Conservation (phyloP, 495 filamentous ascomycete genomes). For the Lasiosphaeria ovina region DNA sequence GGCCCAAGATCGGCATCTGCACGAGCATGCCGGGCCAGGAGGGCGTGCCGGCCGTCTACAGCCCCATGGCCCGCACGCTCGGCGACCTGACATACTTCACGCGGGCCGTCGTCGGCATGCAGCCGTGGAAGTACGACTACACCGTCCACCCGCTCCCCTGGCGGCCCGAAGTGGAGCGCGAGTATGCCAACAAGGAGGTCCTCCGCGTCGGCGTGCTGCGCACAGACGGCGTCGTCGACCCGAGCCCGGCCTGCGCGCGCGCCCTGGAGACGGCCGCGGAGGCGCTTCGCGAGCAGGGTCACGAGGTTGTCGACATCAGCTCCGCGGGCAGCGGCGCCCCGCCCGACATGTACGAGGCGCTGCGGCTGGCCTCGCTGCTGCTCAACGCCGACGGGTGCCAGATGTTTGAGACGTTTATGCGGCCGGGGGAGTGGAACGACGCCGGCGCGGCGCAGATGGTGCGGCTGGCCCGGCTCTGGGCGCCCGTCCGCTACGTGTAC, state of each 20-base stretch:
- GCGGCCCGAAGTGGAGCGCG: conserved; percentile 58
- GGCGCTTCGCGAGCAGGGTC: conserved; percentile 67
- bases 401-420: conserved; percentile 75
- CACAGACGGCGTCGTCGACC: conserved; percentile 83
- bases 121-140: conserved; percentile 90
- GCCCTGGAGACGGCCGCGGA: conserved; percentile 68
- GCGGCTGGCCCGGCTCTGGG: conserved; percentile 68
- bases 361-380: conserved; percentile 77
- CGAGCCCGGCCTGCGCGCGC: conserved; percentile 77
- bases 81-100: conserved; percentile 84
- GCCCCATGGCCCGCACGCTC: conserved; percentile 88
- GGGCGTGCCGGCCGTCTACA: conserved; percentile 84
- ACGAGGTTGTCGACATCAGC: conserved; percentile 71
- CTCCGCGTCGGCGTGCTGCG: conserved; percentile 75
- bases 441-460: conserved; percentile 71
- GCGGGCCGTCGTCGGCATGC: conserved; percentile 72
- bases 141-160: conserved; percentile 82
- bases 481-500: conserved; percentile 78
- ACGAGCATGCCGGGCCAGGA: conserved; percentile 96
- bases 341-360: conserved; percentile 67
- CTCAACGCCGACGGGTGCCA: conserved; percentile 84
- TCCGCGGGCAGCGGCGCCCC: conserved; percentile 32
- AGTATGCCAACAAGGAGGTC: conserved; percentile 51
- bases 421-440: conserved; percentile 77
- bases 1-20: conserved; percentile 80